Evolutionary conservation across 2,329 filamentous ascomycete genomes (phyloP).

Genomic region (Chaetomiaceae sp.): DNA sequence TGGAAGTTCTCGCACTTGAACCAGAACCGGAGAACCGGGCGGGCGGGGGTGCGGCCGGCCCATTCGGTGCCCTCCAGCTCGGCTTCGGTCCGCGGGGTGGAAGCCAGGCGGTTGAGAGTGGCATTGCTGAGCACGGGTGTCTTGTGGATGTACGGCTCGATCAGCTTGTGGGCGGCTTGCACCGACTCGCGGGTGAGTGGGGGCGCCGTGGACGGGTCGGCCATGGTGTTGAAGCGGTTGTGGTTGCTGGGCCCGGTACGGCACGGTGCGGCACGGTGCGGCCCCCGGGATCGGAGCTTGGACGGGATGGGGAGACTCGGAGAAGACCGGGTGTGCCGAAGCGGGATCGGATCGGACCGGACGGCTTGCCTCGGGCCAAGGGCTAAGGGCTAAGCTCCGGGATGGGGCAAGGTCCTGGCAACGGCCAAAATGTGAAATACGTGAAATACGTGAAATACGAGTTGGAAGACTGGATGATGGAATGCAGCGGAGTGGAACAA

Average conservation of each 20-base stretch:
- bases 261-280: background rate
- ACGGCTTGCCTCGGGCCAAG: background rate
- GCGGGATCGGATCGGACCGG: conserved; percentile 6
- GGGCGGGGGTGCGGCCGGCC: conserved; percentile 52
- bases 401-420: background rate
- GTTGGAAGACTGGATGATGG: too few species aligned
- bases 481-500: too few species aligned
- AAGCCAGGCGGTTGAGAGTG: conserved; percentile 71
- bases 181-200: conserved; percentile 72
- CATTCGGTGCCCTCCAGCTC: conserved; percentile 54
- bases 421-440: too few species aligned
- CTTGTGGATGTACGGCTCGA: conserved; percentile 70
- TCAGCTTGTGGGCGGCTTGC: conserved; percentile 64
- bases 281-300: background rate
- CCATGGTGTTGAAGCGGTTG: too few species aligned
- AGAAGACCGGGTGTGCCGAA: background rate
- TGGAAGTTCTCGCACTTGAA: conserved; percentile 98
- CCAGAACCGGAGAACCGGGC: conserved; percentile 68
- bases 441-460: too few species aligned
- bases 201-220: conserved; percentile 49
- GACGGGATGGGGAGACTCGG: background rate
- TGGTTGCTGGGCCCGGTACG: too few species aligned
- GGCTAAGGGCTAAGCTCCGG: background rate
- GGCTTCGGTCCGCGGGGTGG: conserved; percentile 56
- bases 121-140: conserved; percentile 79